phyloP scores from a whole-genome alignment of 2,329 filamentous ascomycete genomes.

The Xylariaceae sp. region DNA sequence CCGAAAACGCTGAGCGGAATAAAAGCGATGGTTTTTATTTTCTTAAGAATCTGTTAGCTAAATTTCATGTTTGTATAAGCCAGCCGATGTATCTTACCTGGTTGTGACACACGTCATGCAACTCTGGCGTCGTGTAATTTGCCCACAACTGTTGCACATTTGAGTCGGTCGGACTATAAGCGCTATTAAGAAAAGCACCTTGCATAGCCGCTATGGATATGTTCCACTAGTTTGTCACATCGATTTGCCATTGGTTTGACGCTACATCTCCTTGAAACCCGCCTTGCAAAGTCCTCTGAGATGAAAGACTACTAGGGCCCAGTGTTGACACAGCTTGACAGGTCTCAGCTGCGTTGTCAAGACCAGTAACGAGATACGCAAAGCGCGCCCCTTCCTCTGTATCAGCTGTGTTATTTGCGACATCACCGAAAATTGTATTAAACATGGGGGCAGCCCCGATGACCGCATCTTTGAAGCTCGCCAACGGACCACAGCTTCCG shows the following conservation, averaged over 20 bases:
- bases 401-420: background rate
- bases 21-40: slow-evolving; percentile 22
- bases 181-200: background rate
- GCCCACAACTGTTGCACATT: background rate
- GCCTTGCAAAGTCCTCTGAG: background rate
- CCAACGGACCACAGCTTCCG: slow-evolving; percentile 10
- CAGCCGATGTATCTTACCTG: slow-evolving; percentile 1
- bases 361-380: background rate
- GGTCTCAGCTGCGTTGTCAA: background rate
- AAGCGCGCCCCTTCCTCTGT: background rate
- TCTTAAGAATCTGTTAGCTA: slow-evolving; percentile 14
- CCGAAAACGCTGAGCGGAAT: slow-evolving; percentile 28
- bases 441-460: slow-evolving; percentile 4
- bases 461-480: slow-evolving; percentile 10
- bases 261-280: slow-evolving; percentile 1
- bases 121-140: background rate
- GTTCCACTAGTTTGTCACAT: slow-evolving; percentile 2
- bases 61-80: background rate
- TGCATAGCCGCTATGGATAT: slow-evolving; percentile 1
- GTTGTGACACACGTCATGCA: slow-evolving; percentile 3
- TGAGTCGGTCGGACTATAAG: background rate
- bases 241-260: slow-evolving; percentile 8
- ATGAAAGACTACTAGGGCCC: background rate
- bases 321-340: background rate
- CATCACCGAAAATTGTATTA: background rate